Base-by-base conservation (phyloP, 208 protist genomes). In the Porcisia hertigi region DNA sequence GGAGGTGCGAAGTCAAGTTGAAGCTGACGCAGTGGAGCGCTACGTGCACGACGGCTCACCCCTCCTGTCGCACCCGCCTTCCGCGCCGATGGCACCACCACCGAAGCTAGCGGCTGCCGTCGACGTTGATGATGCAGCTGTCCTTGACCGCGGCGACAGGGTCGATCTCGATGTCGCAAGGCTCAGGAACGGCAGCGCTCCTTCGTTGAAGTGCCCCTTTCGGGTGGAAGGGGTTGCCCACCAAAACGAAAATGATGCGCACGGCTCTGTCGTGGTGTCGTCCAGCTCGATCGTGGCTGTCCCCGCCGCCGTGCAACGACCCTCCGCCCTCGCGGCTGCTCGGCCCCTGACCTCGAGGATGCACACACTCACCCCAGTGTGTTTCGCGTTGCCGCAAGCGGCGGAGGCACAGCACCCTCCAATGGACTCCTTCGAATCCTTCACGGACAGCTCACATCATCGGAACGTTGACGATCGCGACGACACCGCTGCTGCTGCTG, bases 341-440 rank as follows among this genome's bases (percentile, higher is more conserved):
- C 39, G 7, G 7, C 25, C 25, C 25, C 7, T 36, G 18, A 62
- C 25, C 25, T 9, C 57, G 25, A 25, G 12, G 0, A 6, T 69
- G 41, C 41, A 69, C 1, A 9, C 2, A 36, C 41, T 52, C 3
- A n/a, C 41, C 20, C 25, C 6, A 7, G 11, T 41, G 63, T 18
- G 23, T 9, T 25, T 9, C 12, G 11, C 25, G 47, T 34, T 49
- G 41, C 3, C 66, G 45, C 45, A 23, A 58, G 66, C 43, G 8
- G 59, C n/a, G 20, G n/a, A 55, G 43, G 18, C 14, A n/a, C 73
- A 34, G 6, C 62, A 60, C 20, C 25, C 71, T 34, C 71, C 73
- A 5, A 77, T 77, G 47, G 62, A 77, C 52, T 36, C 23, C 30
- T 45, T 34, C 59, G 62, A 76, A 14, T 53, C 39, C 66, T 57